These are phyloP conservation scores for Bothriochloa decipiens DNA, from an alignment of 176 grass and related monocot genomes.

Conservation along the genomic window DNA sequence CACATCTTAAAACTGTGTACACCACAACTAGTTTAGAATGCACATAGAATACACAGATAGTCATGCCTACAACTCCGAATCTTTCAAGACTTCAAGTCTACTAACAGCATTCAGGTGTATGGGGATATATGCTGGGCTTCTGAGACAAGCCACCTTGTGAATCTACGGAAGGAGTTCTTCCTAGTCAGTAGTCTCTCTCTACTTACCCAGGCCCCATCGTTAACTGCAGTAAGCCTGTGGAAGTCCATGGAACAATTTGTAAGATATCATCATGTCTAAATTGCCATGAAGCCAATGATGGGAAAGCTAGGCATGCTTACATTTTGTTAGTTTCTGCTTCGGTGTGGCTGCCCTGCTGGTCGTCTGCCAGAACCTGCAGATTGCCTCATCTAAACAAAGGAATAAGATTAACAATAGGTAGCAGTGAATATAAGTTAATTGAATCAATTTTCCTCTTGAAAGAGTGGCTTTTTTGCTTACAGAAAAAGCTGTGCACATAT, in stretches of 20 bases:
- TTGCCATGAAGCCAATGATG: background rate
- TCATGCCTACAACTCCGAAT: background rate
- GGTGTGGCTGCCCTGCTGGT: background rate
- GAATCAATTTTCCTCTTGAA: background rate
- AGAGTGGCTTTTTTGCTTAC: background rate
- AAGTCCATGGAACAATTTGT: background rate
- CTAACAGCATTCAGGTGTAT: background rate
- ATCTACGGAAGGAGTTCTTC: background rate
- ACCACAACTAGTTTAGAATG: background rate
- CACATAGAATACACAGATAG: background rate
- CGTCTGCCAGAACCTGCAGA: background rate
- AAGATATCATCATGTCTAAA: background rate
- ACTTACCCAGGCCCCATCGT: background rate
- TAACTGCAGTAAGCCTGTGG: background rate
- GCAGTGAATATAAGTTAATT: background rate
- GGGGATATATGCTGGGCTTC: background rate
- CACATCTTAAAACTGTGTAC: background rate
- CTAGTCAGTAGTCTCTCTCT: background rate
- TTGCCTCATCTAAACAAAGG: constrained; percentile 25
- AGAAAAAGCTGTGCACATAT: background rate
- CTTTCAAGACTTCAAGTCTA: background rate
- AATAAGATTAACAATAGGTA: constrained; percentile 8
- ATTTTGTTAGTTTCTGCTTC: constrained; percentile 43
- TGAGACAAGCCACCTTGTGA: background rate
- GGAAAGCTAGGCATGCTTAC: constrained; percentile 28